Percentiles rank a stretch among this genome's conserved stretches.
These are phyloP conservation scores for Saccharomycopsis guyanensis DNA, from an alignment of 805 yeast species.

Conservation along the genomic window DNA sequence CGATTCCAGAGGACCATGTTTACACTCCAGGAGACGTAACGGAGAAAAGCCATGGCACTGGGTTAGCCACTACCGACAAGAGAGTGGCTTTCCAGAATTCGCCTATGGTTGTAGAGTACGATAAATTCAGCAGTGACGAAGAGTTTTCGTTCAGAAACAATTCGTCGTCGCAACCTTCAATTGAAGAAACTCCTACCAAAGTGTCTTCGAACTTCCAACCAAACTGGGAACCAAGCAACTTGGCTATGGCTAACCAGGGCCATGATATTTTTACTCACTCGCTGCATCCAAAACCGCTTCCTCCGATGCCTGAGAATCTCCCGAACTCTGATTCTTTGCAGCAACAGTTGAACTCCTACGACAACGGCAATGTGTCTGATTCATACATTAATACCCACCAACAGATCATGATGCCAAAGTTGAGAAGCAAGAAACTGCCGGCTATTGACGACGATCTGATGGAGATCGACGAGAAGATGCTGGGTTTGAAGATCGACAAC, in stretches of 20 bases:
- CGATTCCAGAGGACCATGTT: conserved; percentile 13
- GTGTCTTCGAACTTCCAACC: conserved; percentile 10
- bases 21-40: neutral
- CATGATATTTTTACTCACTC: conserved; percentile 5
- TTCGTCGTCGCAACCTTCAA: conserved; percentile 5
- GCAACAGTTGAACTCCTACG: conserved; percentile 10
- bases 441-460: conserved; percentile 5
- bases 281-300: conserved; percentile 18
- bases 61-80: conserved; percentile 12
- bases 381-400: neutral
- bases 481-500: conserved; percentile 6
- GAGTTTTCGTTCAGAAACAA: conserved; percentile 9
- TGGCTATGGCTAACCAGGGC: neutral
- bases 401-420: conserved; percentile 13
- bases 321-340: conserved; percentile 18
- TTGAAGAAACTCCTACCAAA: neutral
- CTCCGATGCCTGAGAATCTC: conserved; percentile 19
- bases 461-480: conserved; percentile 14
- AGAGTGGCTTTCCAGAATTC: conserved; percentile 18
- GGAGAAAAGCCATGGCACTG: conserved; percentile 2
- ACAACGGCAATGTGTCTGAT: conserved; percentile 1
- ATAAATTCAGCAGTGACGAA: conserved; percentile 18
- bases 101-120: conserved; percentile 18
- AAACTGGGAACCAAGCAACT: conserved; percentile 10
- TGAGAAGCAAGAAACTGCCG: conserved; percentile 4